Conservation (phyloP, 257 asterid genomes). For the Solanum peruvianum region DNA sequence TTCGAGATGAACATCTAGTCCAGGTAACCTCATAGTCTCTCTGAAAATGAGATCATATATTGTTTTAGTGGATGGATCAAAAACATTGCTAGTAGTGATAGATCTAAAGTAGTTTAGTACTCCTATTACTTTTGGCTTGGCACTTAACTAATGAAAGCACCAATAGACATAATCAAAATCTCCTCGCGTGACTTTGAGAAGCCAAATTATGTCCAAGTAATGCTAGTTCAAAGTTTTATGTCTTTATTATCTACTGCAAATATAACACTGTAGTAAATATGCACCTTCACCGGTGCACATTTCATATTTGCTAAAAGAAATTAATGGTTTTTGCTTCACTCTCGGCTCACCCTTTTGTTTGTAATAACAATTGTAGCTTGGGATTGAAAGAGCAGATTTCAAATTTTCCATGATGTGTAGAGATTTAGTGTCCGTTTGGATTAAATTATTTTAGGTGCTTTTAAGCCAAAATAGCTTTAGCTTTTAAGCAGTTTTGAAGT, state of each 20-base stretch:
- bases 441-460: too few relatives aligned
- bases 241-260: background rate
- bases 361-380: background rate
- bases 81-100: background rate
- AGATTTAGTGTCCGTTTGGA: background rate
- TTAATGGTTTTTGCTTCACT: background rate
- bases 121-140: background rate
- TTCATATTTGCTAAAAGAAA: background rate
- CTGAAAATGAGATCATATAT: background rate
- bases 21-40: constrained; percentile 20
- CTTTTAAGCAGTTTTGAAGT: too few relatives aligned
- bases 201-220: background rate
- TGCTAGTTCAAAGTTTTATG: background rate
- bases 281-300: background rate
- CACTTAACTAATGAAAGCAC: background rate
- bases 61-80: background rate
- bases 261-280: background rate
- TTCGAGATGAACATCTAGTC: constrained; percentile 30
- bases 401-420: background rate
- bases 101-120: background rate
- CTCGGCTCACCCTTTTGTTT: background rate
- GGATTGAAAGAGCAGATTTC: background rate
- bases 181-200: background rate
- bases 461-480: too few relatives aligned
- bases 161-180: background rate